Conservation (phyloP, 78 protist species). For the Dictyostelium brefeldianum region DNA sequence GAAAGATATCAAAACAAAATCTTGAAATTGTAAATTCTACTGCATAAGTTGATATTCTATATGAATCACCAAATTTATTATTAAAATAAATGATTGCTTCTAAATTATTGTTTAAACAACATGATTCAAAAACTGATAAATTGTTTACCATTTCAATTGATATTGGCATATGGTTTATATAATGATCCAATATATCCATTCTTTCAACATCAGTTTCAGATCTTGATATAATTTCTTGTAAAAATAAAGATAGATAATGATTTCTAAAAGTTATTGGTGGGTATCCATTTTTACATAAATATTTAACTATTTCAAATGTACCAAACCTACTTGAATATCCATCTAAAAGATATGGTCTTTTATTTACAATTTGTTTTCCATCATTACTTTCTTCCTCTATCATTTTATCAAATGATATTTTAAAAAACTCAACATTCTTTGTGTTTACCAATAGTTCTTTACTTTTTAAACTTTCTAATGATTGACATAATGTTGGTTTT, state of each 20-base stretch:
- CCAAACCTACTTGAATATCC: not conserved
- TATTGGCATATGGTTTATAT: not conserved
- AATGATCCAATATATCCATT: not conserved
- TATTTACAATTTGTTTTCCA: no score
- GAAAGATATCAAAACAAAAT: not conserved
- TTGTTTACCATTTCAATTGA: not conserved
- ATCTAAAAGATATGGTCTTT: not conserved
- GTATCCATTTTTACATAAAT: not conserved
- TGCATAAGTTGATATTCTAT: not conserved
- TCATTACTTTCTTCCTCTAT: not conserved
- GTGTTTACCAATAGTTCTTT: not conserved
- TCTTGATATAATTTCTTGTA: not conserved
- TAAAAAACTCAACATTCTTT: not conserved
- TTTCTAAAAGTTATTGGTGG: no score
- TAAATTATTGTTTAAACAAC: not conserved
- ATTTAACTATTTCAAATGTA: not conserved
- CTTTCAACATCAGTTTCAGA: not conserved
- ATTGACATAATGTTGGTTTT: not conserved
- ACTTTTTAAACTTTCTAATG: not conserved
- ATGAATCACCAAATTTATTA: not conserved
- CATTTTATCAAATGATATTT: not conserved
- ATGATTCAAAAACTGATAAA: not conserved
- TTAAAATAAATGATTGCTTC: not conserved
- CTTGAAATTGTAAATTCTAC: not conserved
- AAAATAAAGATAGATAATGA: no score